A percentile compares a stretch with the other conserved stretches of the same genome.
These are phyloP conservation scores for Hemileia vastatrix DNA, from an alignment of 1,284 basidiomycete species.

Conservation along the genomic window DNA sequence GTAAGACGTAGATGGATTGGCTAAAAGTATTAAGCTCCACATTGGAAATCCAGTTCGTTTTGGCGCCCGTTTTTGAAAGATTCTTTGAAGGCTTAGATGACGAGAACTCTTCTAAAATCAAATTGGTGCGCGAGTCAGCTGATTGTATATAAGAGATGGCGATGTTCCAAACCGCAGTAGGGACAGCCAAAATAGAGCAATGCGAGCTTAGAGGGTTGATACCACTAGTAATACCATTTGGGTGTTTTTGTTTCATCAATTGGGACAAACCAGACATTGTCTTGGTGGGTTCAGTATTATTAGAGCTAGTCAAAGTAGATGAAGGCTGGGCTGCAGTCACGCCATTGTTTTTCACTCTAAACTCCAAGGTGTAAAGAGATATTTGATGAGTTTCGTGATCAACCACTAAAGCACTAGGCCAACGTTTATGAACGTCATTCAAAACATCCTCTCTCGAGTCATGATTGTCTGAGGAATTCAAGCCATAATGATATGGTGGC, in stretches of 20 bases:
- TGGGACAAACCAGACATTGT: conserved; percentile 16
- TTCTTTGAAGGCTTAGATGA: neutral
- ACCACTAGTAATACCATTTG: neutral
- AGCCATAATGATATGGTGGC: too few relatives aligned
- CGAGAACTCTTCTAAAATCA: neutral
- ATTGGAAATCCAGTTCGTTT: conserved; percentile 14
- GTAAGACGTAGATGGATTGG: conserved; percentile 14
- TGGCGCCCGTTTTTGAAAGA: neutral
- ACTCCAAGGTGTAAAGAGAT: conserved; percentile 11
- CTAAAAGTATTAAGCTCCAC: conserved; percentile 19
- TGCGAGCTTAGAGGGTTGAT: neutral
- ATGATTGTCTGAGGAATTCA: neutral
- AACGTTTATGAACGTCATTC: conserved; percentile 3
- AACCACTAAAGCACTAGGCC: conserved; percentile 9
- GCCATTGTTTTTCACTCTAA: conserved; percentile 4
- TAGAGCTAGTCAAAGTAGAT: neutral
- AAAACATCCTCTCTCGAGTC: conserved; percentile 1
- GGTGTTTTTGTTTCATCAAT: conserved; percentile 16
- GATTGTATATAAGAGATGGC: neutral
- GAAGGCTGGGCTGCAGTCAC: neutral
- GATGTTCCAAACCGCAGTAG: conserved; percentile 8
- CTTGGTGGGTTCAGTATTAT: neutral
- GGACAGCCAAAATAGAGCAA: neutral
- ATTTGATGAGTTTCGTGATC: conserved; percentile 8
- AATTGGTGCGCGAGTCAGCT: too few relatives aligned